Evolutionary conservation across 2,329 filamentous ascomycete genomes (phyloP).

Genomic region (Grosmannia huntii): DNA sequence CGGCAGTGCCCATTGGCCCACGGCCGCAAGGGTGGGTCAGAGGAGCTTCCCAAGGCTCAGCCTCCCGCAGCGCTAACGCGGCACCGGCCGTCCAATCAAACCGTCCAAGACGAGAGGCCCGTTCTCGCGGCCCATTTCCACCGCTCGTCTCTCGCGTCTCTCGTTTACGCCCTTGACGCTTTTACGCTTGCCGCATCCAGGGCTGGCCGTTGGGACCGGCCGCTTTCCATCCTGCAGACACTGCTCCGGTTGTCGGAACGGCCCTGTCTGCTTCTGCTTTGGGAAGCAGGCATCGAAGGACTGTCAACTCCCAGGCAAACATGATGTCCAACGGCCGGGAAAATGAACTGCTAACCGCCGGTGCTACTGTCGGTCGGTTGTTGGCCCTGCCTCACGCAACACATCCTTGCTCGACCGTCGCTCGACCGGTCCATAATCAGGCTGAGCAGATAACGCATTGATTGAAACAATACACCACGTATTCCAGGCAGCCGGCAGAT

Average conservation of each 20-base stretch:
- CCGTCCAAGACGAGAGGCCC: too few species aligned
- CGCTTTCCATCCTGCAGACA: neutral
- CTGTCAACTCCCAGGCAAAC: too few species aligned
- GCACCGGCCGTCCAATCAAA: neutral
- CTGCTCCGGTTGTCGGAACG: too few species aligned
- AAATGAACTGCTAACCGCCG: neutral
- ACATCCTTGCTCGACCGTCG: neutral
- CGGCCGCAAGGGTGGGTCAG: too few species aligned
- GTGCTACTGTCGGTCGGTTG: neutral
- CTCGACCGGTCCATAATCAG: too few species aligned
- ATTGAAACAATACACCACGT: neutral
- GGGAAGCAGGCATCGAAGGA: too few species aligned
- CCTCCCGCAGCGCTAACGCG: neutral
- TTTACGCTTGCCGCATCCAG: too few species aligned
- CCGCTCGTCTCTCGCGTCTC: too few species aligned
- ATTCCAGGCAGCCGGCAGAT: neutral
- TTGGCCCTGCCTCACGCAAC: neutral
- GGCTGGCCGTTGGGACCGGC: neutral
- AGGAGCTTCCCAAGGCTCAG: neutral
- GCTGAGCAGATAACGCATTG: neutral
- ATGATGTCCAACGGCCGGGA: neutral
- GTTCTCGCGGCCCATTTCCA: neutral
- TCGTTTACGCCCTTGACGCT: too few species aligned
- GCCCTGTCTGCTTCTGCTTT: neutral
- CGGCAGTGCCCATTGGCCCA: too few species aligned